Base-by-base conservation (phyloP, 768 basidiomycete species). In the Pisolithus orientalis region DNA sequence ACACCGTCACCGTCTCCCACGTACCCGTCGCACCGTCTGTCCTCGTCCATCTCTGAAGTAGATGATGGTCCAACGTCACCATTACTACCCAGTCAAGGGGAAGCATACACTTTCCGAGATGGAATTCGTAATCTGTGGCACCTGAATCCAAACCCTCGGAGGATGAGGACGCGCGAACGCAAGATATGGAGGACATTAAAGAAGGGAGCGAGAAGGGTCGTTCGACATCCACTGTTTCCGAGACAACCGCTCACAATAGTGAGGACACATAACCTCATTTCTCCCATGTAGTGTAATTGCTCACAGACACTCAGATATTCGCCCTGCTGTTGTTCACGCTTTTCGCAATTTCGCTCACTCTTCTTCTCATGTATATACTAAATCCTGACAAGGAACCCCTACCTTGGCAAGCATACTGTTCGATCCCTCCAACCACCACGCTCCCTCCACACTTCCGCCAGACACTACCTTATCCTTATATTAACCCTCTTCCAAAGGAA, bases 321-420 rank as follows among this genome's bases (percentile, higher is more conserved):
- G 76, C 85, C 28, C 74, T 90, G 60, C 76, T 94, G 55, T 73
- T 93, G 50, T 79, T 95, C 61, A 84, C 85, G 49, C 73, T 84
- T 56, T 85, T 96, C 65, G 88, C 88, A 49, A 83, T 90, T 54
- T 83, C 83, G 54, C 75, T 94, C 60, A 94, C 94, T 29, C 80
- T 94, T 54, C 75, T 90, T 51, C 78, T 97, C 70, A 93, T 93
- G 63, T 88, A 96, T 69, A 79, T 94, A 55, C 79, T 97, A 64
- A 94, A 96, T 66, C 94, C 94, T 53, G 95, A 98, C 77, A 97
- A 96, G 68, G 85, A 88, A 49, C 87, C 93, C 21, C 73, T 96
- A 6, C 94, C 94, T 44, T 98, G 94, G 94, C 83, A 93, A 59
- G 83, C 86, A 21, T 96, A 95, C 66, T 98, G 95, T 70, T 81